These are phyloP conservation scores for Arthrobotrys entomopaga DNA, from an alignment of 2,329 filamentous ascomycete species.

Conservation along the genomic window DNA sequence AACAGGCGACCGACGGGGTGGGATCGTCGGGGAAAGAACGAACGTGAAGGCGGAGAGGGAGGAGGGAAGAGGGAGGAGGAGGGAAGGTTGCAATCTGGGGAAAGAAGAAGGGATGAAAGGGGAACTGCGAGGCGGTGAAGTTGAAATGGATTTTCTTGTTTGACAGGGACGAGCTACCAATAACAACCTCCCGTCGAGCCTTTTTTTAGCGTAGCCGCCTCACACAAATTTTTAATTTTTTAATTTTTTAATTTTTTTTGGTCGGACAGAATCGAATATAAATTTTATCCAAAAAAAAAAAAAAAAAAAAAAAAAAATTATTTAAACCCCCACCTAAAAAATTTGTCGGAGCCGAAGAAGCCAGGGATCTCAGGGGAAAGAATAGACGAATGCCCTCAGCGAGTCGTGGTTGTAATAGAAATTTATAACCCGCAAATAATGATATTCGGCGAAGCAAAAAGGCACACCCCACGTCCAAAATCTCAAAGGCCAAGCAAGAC, in stretches of 20 bases:
- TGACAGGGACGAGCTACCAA: slow-evolving; percentile 16
- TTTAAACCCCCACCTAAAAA: slow-evolving; percentile 14
- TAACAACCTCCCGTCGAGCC: neutral
- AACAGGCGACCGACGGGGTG: slow-evolving; percentile 19
- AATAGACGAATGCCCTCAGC: neutral
- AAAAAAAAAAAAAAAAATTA: slow-evolving; percentile 16
- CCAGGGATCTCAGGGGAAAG: slow-evolving; percentile 21
- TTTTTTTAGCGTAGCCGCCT: slow-evolving; percentile 1
- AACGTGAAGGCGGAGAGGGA: slow-evolving; percentile 19
- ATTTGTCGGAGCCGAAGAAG: slow-evolving; percentile 35
- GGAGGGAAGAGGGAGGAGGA: slow-evolving; percentile 17
- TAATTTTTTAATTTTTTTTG: slow-evolving; percentile 11
- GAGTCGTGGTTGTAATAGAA: too few relatives aligned
- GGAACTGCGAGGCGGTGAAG: slow-evolving; percentile 15
- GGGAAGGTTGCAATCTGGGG: slow-evolving; percentile 31
- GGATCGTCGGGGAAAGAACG: slow-evolving; percentile 12
- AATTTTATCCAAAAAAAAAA: slow-evolving; percentile 13
- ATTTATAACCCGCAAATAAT: neutral
- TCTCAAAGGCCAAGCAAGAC: neutral
- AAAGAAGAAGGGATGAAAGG: slow-evolving; percentile 45
- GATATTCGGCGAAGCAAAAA: slow-evolving; percentile 13
- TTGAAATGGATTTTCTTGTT: slow-evolving; percentile 4
- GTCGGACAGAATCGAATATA: neutral
- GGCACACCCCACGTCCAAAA: slow-evolving; percentile 10
- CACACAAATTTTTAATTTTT: too few relatives aligned